phyloP scores from a whole-genome alignment of 139 green algal species.

The Asterochloris erici region DNA sequence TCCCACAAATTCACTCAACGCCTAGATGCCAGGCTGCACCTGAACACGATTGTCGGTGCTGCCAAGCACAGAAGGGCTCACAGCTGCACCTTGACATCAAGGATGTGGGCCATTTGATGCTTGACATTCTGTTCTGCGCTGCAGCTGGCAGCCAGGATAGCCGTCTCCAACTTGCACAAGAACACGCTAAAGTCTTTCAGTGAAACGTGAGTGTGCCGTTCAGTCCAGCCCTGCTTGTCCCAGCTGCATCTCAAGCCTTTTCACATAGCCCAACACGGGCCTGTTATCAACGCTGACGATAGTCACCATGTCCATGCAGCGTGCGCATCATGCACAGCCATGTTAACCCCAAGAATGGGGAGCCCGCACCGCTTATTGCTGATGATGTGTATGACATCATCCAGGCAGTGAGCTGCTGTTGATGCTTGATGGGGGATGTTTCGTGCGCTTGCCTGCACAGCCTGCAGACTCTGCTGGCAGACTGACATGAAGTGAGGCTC shows the following conservation, averaged over 20 bases:
- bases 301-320: slow-evolving; percentile 36
- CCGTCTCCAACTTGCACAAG: slow-evolving; percentile 99
- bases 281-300: not conserved
- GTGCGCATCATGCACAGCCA: slow-evolving; percentile 91
- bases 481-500: not conserved
- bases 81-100: not conserved
- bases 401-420: slow-evolving; percentile 47
- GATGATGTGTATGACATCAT: slow-evolving; percentile 93
- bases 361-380: slow-evolving; percentile 79
- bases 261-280: not conserved
- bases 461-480: not conserved
- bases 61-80: not conserved
- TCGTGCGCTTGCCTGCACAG: too few relatives aligned
- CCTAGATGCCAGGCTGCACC: not conserved
- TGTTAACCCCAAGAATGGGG: slow-evolving; percentile 87
- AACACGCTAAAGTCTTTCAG: slow-evolving; percentile 97
- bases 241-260: not conserved
- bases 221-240: not conserved
- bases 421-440: not conserved
- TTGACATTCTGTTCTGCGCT: slow-evolving; percentile 1
- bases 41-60: not conserved
- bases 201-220: slow-evolving; percentile 66
- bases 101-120: not conserved
- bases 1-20: not conserved
- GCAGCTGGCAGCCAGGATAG: slow-evolving; percentile 96